Evolutionary conservation across 164 flowering plant species (phyloP).

Genomic region (Aristolochia californica): DNA sequence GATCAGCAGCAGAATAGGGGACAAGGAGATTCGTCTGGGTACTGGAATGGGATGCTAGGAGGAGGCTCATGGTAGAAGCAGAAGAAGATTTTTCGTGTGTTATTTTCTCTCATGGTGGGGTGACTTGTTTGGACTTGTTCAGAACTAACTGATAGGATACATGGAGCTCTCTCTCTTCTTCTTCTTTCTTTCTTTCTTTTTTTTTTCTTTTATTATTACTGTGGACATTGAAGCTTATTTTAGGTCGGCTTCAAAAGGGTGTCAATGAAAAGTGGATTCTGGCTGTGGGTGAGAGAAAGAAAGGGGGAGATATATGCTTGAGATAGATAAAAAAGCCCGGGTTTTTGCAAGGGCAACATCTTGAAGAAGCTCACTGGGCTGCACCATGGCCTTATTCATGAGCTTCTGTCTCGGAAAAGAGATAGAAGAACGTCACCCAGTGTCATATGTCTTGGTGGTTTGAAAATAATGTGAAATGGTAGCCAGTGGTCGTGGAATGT

Average conservation of each 20-base stretch:
- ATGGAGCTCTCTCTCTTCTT: too few relatives aligned
- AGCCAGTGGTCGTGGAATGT: constrained; percentile 7
- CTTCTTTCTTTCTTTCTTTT: background rate
- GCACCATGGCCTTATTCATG: constrained; percentile 8
- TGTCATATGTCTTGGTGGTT: constrained; percentile 5
- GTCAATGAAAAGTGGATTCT: constrained; percentile 10
- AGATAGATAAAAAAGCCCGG: background rate
- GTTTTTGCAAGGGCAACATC: constrained; percentile 13
- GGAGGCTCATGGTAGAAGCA: constrained; percentile 77
- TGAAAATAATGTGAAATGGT: constrained; percentile 8
- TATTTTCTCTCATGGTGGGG: constrained; percentile 8
- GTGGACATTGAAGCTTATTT: constrained; percentile 24
- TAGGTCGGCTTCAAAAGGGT: constrained; percentile 27
- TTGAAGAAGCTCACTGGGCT: constrained; percentile 3
- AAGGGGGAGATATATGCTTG: background rate
- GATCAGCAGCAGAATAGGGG: constrained; percentile 29
- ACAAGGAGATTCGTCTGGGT: constrained; percentile 58
- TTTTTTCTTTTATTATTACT: constrained; percentile 6
- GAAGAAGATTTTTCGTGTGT: constrained; percentile 7
- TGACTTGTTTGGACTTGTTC: constrained; percentile 17
- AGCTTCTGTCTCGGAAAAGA: constrained; percentile 3
- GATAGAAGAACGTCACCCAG: background rate
- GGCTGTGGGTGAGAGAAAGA: constrained; percentile 4
- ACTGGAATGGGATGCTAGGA: constrained; percentile 83
- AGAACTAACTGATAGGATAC: constrained; percentile 20